phyloP scores from a whole-genome alignment of 805 yeast genomes.

The Wickerhamomyces canadensis region DNA sequence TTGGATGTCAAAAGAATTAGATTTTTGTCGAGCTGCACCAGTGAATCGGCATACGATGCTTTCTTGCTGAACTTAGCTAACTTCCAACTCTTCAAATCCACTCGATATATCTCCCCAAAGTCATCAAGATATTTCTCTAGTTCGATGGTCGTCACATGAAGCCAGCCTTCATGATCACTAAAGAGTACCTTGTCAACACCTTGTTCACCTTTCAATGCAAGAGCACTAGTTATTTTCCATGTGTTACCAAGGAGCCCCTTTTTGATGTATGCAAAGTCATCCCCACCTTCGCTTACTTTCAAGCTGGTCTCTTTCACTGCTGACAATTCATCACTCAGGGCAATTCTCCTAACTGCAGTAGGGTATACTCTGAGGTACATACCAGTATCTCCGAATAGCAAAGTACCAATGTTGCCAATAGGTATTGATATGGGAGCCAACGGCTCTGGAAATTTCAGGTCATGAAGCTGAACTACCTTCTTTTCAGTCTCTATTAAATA shows the following conservation, averaged over 20 bases:
- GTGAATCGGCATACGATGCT: constrained; percentile 1
- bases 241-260: constrained; percentile 1
- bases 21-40: constrained; percentile 5
- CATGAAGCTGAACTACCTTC: constrained; percentile 2
- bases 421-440: constrained; percentile 7
- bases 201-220: background rate
- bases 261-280: constrained; percentile 2
- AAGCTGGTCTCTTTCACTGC: constrained; percentile 3
- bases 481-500: constrained; percentile 5
- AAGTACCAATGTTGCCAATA: constrained; percentile 6
- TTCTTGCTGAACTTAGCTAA: constrained; percentile 4
- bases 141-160: constrained; percentile 5
- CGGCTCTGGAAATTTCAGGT: constrained; percentile 8
- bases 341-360: background rate
- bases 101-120: constrained; percentile 7
- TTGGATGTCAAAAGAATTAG: constrained; percentile 7
- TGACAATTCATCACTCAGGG: background rate
- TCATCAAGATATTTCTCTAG: constrained; percentile 2
- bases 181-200: constrained; percentile 4
- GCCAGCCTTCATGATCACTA: constrained; percentile 3
- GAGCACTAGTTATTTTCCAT: constrained; percentile 8
- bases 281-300: constrained; percentile 1
- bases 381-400: constrained; percentile 13
- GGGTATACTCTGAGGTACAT: constrained; percentile 8
- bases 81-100: constrained; percentile 8